These are phyloP conservation scores for Coprinellus micaceus DNA, from an alignment of 768 basidiomycete species.

Conservation along the genomic window DNA sequence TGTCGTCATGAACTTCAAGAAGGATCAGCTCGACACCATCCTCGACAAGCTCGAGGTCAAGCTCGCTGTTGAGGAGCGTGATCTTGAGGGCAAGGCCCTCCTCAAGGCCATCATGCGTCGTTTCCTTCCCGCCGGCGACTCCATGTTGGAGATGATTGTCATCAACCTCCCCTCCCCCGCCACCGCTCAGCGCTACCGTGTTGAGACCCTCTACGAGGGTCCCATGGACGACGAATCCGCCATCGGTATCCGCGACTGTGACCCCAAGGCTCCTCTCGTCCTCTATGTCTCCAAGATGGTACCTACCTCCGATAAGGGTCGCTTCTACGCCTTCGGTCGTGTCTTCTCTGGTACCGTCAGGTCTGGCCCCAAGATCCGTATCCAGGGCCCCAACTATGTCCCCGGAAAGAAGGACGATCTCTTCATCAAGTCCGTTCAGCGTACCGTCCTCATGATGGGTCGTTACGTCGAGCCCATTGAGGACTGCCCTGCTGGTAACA, in stretches of 20 bases:
- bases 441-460: slow-evolving; percentile 99
- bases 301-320: slow-evolving; percentile 98
- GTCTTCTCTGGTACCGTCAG: slow-evolving; percentile 98
- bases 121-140: slow-evolving; percentile 98
- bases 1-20: slow-evolving; percentile 99
- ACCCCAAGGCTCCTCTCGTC: slow-evolving; percentile 93
- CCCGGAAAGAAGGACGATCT: slow-evolving; percentile 99
- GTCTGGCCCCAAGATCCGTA: slow-evolving; percentile 97
- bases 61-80: slow-evolving; percentile 83
- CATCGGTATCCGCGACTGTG: slow-evolving; percentile 96
- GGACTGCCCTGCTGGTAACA: slow-evolving; percentile 99
- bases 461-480: slow-evolving; percentile 98
- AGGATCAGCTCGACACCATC: slow-evolving; percentile 77
- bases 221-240: slow-evolving; percentile 99
- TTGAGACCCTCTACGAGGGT: slow-evolving; percentile 98
- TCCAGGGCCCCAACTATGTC: slow-evolving; percentile 98
- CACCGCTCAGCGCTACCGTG: slow-evolving; percentile 97
- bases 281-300: slow-evolving; percentile 99
- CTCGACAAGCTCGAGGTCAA: slow-evolving; percentile 96
- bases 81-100: slow-evolving; percentile 91
- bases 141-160: slow-evolving; percentile 99
- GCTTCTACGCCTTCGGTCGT: slow-evolving; percentile 99
- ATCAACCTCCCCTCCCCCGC: slow-evolving; percentile 97
- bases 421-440: slow-evolving; percentile 97
- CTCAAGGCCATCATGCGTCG: slow-evolving; percentile 99